Evolutionary conservation across 768 basidiomycete species (phyloP).

Genomic region (Pulveroboletus sp.): DNA sequence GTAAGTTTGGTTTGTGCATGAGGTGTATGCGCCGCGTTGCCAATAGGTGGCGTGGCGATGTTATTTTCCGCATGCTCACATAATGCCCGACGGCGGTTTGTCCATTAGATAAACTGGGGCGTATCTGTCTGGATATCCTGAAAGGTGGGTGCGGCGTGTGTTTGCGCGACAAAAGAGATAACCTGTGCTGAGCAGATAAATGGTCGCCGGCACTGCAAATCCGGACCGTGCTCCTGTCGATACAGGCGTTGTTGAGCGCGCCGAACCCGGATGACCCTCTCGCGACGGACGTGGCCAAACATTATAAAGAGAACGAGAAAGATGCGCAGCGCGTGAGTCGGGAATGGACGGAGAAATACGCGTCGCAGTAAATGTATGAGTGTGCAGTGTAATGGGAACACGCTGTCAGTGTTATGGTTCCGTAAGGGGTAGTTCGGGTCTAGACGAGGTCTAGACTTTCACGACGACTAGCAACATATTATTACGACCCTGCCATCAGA

Average conservation of each 20-base stretch:
- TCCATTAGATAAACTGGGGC: slow-evolving; percentile 88
- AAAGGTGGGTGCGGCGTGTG: slow-evolving; percentile 60
- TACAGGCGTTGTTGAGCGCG: slow-evolving; percentile 93
- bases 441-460: slow-evolving; percentile 24
- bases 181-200: slow-evolving; percentile 60
- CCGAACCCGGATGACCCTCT: slow-evolving; percentile 97
- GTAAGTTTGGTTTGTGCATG: slow-evolving; percentile 45
- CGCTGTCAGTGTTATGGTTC: slow-evolving; percentile 5
- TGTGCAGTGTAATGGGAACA: background rate
- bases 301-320: slow-evolving; percentile 96
- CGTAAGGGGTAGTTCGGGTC: slow-evolving; percentile 11
- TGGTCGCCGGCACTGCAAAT: slow-evolving; percentile 99
- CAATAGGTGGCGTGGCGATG: slow-evolving; percentile 11
- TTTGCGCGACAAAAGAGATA: background rate
- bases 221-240: slow-evolving; percentile 92
- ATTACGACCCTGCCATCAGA: slow-evolving; percentile 11
- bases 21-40: slow-evolving; percentile 2
- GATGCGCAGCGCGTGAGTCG: slow-evolving; percentile 88
- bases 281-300: slow-evolving; percentile 93
- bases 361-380: slow-evolving; percentile 34
- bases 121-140: slow-evolving; percentile 97
- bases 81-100: slow-evolving; percentile 12
- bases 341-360: slow-evolving; percentile 95
- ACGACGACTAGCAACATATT: slow-evolving; percentile 9
- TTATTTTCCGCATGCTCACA: slow-evolving; percentile 22